Conservation (phyloP, 176 grass and related monocot species). For the Dactylis glomerata region DNA sequence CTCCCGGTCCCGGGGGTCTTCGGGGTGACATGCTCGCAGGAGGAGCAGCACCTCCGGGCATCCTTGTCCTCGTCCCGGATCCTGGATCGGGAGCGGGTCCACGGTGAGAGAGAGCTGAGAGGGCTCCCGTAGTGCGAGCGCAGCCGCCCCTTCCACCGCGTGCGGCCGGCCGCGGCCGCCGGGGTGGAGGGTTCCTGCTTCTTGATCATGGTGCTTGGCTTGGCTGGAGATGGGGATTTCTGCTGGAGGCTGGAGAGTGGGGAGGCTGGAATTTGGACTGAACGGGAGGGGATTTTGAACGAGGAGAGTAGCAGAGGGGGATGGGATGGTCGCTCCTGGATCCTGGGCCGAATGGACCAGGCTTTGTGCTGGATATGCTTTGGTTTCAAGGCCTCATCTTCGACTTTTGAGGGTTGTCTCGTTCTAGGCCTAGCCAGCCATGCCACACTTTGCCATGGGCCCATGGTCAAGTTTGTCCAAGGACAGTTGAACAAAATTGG, state of each 20-base stretch:
- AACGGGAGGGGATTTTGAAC: conserved; percentile 14
- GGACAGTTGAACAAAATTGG: too few species aligned
- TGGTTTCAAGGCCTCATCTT: not conserved
- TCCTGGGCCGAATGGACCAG: not conserved
- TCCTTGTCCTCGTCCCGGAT: not conserved
- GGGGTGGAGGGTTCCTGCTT: conserved; percentile 8
- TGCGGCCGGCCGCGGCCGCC: not conserved
- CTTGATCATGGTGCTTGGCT: conserved; percentile 1
- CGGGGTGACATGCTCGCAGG: not conserved
- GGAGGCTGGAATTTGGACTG: not conserved
- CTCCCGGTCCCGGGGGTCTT: not conserved
- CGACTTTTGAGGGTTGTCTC: too few species aligned
- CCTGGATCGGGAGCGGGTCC: not conserved
- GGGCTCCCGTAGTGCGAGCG: conserved; percentile 4
- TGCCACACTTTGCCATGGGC: too few species aligned
- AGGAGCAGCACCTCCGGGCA: not conserved
- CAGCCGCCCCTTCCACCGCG: conserved; percentile 17
- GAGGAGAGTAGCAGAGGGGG: not conserved
- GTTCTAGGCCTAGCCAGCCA: too few species aligned
- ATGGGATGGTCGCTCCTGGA: not conserved
- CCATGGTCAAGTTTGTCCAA: too few species aligned
- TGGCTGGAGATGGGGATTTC: not conserved
- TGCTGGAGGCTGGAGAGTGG: not conserved
- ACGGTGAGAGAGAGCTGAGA: not conserved
- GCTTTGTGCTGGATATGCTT: not conserved